Conservation (phyloP, 2,329 filamentous ascomycete genomes). For the Paramyrothecium roridum region DNA sequence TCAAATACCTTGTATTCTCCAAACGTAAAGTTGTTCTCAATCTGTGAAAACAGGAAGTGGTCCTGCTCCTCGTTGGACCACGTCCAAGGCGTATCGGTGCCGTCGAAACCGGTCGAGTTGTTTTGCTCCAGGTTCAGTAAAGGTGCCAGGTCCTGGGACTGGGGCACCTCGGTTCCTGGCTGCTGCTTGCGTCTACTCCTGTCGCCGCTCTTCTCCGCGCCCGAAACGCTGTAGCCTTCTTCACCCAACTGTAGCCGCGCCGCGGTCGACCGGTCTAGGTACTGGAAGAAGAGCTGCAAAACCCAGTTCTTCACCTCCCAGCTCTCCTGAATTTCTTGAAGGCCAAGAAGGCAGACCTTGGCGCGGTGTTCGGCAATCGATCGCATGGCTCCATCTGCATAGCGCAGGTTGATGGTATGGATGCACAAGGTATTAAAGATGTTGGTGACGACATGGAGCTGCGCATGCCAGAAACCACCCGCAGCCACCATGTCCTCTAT, state of each 20-base stretch:
- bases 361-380: slow-evolving; percentile 45
- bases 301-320: slow-evolving; percentile 49
- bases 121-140: not conserved
- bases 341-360: slow-evolving; percentile 41
- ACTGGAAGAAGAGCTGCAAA: slow-evolving; percentile 44
- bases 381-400: slow-evolving; percentile 29
- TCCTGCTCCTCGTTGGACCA: slow-evolving; percentile 13
- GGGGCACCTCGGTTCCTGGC: not conserved
- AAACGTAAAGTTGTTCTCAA: slow-evolving; percentile 11
- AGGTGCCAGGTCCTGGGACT: not conserved
- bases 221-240: not conserved
- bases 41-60: slow-evolving; percentile 14
- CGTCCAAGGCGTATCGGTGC: slow-evolving; percentile 4
- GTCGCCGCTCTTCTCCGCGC: not conserved
- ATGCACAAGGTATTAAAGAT: slow-evolving; percentile 45
- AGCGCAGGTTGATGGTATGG: slow-evolving; percentile 39
- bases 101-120: not conserved
- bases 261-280: slow-evolving; percentile 40
- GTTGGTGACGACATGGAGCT: slow-evolving; percentile 45
- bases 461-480: slow-evolving; percentile 35
- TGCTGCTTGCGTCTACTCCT: not conserved
- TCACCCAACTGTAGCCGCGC: slow-evolving; percentile 21
- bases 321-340: slow-evolving; percentile 44
- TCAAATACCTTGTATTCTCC: slow-evolving; percentile 4
- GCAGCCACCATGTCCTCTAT: slow-evolving; percentile 43